A percentile compares a stretch with the other conserved stretches of the same genome.
phyloP scores from a whole-genome alignment of 495 filamentous ascomycete genomes.

The Hypoxylon trugodes region DNA sequence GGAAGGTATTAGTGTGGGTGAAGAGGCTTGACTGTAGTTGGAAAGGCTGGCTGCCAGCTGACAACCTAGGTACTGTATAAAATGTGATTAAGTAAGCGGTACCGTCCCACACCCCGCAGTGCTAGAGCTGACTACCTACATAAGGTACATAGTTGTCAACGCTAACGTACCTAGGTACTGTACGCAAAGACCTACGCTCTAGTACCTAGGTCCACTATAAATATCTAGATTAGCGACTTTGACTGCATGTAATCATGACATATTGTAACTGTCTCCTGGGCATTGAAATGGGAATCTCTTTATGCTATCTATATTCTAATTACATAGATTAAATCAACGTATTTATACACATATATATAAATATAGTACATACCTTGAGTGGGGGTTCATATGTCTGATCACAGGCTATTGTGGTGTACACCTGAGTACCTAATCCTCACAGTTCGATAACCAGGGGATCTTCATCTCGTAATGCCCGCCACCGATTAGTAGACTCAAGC shows the following conservation, averaged over 20 bases:
- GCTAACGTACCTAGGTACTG: background rate
- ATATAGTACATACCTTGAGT: no score
- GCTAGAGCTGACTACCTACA: no score
- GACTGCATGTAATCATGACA: no score
- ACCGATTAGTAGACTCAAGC: conserved; percentile 53
- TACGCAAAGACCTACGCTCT: no score
- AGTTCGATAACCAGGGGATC: conserved; percentile 30
- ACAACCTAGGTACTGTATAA: conserved; percentile 7
- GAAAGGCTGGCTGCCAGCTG: conserved; percentile 38
- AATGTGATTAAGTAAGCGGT: conserved; percentile 12
- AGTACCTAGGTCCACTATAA: no score
- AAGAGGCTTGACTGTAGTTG: conserved; percentile 18
- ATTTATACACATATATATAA: no score
- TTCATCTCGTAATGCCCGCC: conserved; percentile 51
- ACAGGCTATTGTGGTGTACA: background rate
- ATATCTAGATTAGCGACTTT: no score
- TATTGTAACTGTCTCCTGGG: no score
- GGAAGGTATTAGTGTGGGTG: background rate
- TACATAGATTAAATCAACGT: no score
- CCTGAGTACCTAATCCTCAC: background rate
- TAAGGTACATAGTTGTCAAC: background rate
- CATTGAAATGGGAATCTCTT: no score
- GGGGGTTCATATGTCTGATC: no score
- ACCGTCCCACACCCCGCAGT: conserved; percentile 10
- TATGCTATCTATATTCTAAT: no score